Base-by-base conservation (phyloP, 805 yeast species). In the Jamesozyma spencerorum region DNA sequence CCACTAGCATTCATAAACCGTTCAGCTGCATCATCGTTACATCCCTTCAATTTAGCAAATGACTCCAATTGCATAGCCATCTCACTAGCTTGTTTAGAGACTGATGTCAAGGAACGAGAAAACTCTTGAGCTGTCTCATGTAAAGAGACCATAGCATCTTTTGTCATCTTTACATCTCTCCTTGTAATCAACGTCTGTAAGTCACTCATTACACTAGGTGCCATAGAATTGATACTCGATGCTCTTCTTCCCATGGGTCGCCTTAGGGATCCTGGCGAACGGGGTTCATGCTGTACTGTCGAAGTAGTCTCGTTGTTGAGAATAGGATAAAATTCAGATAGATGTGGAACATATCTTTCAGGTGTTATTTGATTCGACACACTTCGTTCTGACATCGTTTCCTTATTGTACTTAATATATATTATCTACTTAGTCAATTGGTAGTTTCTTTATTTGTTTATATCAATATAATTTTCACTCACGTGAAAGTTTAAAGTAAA, bases 1-100 rank as follows among this genome's bases (percentile, higher is more conserved):
- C 95, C 94, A 32, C 86, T 80, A 2, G 88, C 83, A 37, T 77
- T 72, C 49, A 77, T 62, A 13, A 85, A 58, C 7, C 85, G 85
- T 47, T 81, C 81, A 2, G 79, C 71, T 1, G 75, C 54, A 13
- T 47, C 68, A 18, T 60, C 60, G 13, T 76, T 78, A 15, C 79
- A 72, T 12, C 85, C 85, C 54, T 77, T 77, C 47, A 77, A 69
- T 38, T 72, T 65, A 0, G 86, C 78, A 43, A 77, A 68, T 33
- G 68, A 70, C 51, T 84, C 92, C 40, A 86, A 63, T 1, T 88
- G 77, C 2, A 66, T 61, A 1, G 92, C 94, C 53, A 86, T 74
- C 38, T 75, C 79, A 18, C 79, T 78, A 6, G 92, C 81, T 0
- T 85, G 80, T 13, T 60, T 60, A 2, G 86, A 50, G 4, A 51